Percentiles rank a stretch among this genome's conserved stretches.
Evolutionary conservation across 805 yeast genomes (phyloP).

Genomic region (Hermanozyma aechmeae): DNA sequence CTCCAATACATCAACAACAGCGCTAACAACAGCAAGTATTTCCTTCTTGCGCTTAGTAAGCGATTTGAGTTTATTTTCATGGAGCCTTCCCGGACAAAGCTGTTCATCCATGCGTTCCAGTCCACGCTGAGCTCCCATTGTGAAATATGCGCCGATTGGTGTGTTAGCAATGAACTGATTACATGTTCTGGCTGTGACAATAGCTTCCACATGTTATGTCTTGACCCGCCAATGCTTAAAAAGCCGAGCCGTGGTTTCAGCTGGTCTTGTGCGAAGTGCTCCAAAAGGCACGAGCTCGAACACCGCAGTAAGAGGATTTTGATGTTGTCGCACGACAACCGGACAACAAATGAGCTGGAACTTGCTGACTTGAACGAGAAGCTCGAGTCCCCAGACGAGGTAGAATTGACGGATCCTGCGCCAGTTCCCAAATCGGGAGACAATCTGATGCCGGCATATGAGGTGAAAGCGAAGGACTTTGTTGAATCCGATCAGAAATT

Average conservation of each 20-base stretch:
- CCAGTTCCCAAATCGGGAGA: no score
- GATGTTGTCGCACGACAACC: constrained; percentile 35
- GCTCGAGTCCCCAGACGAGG: not conserved
- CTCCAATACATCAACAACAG: constrained; percentile 17
- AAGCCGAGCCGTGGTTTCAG: constrained; percentile 84
- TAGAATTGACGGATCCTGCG: no score
- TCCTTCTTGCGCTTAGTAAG: constrained; percentile 51
- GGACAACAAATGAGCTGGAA: constrained; percentile 29
- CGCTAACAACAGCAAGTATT: constrained; percentile 49
- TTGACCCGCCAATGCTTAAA: constrained; percentile 71
- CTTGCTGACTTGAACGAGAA: constrained; percentile 7
- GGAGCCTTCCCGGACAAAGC: constrained; percentile 58
- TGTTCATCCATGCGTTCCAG: constrained; percentile 52
- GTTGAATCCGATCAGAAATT: constrained; percentile 34
- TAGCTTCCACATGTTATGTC: constrained; percentile 71
- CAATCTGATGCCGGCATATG: no score
- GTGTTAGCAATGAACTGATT: constrained; percentile 62
- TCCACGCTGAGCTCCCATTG: constrained; percentile 44
- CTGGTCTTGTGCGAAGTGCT: constrained; percentile 82
- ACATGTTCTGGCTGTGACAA: constrained; percentile 71
- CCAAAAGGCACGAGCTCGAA: constrained; percentile 44
- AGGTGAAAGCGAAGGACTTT: constrained; percentile 46
- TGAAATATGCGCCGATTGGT: constrained; percentile 78
- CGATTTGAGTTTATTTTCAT: constrained; percentile 68
- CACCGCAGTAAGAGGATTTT: constrained; percentile 27